Evolutionary conservation across 2,329 filamentous ascomycete species (phyloP), one percentile per base, ranked within the genome.

Genomic region (Alternaria sp.): DNA sequence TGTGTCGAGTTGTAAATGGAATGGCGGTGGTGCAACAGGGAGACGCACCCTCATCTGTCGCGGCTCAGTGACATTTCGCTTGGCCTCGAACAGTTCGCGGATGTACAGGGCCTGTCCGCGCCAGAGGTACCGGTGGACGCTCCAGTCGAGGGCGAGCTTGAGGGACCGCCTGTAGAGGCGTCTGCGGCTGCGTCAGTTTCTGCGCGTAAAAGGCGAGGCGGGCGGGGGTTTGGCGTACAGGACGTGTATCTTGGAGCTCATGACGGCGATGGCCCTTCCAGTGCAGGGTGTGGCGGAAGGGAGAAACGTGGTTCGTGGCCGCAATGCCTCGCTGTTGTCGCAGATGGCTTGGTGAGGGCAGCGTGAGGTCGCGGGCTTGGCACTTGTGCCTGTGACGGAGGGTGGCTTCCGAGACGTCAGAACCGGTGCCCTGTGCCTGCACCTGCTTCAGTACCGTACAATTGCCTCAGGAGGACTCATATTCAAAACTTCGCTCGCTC

Each of bases 61-160:
- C 36, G 92, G 92, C 76, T 97, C 92, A 59, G 87, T 88, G 62
- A 98, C 84, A 77, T 93, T 84, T 78, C 88, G 92, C 81, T 99
- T 98, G 59, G 93, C 93, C 79, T 99, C 95, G 77, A 98, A 99
- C 14, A 98, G 86, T 38, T 91, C 93, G 72, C 95, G 90, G 73
- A 99, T 96, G 80, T 99, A 98, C 65, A 98, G 84, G 32, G 95
- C 95, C 81, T 98, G 95, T 64, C 94, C 94, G 72, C 95, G 91
- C 94, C 95, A 99, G 63, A 97, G 82, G 74, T 94, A 88, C 69
- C 95, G 88, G 78, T 97, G 92, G 65, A 98, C 93, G 59, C 93
- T 88, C 95, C 95, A 99, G 83, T 97, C 93, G 68, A 98, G 88
- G 42, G 95, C 87, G 67, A 97, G 89, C 86, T 97, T 97, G 77